Evolutionary conservation across 1,284 basidiomycete species (phyloP), one percentile per base, ranked within the genome.

Genomic region (Austroboletus novae-zelandiae): DNA sequence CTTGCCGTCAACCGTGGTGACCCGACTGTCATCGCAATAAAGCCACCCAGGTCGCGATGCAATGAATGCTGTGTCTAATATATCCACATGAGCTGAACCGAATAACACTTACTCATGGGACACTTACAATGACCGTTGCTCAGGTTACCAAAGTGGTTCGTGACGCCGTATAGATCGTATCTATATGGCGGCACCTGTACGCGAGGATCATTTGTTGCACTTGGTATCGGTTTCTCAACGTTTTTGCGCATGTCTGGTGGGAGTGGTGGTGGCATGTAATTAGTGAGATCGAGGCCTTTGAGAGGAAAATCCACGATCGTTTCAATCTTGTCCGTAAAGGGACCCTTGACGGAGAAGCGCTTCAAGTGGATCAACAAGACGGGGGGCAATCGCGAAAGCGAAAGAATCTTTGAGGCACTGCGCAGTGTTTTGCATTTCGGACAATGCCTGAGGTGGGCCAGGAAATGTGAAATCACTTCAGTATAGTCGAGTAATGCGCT

Each of bases 331-430:
- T 98, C 94, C 43, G 93, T 95, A 70, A 96, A 97, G 2, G 87
- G 86, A 0, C 94, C 94, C 58, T 91, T 89, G 56, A 89, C 89
- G 43, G 91, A 90, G 73, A 99, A 99, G 31, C 97, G 84, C 66
- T 99, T 99, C 39, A 99, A 79, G 64, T 98, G 95, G 59, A 99
- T 94, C 56, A 99, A 76, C 13, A 99, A 80, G 34, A 99, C 84
- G 0, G 94, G 94, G 0, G 97, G 97, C 11, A 99, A 78, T 14
- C 96, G 87, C 3, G 95, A 84, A 23, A 93, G 75, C 5, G 86
- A 90, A n/a, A 99, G 79, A 31, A 77, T 79, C 68, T 92, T 93
- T 17, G 82, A 81, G 6, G 90, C 89, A 50, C 80, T 81, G 36
- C 90, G 79, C 17, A 86, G 74, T 40, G 76, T 74, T 69, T 40